Conservation (phyloP, 2,329 filamentous ascomycete genomes). For the Arthroderma sp. region DNA sequence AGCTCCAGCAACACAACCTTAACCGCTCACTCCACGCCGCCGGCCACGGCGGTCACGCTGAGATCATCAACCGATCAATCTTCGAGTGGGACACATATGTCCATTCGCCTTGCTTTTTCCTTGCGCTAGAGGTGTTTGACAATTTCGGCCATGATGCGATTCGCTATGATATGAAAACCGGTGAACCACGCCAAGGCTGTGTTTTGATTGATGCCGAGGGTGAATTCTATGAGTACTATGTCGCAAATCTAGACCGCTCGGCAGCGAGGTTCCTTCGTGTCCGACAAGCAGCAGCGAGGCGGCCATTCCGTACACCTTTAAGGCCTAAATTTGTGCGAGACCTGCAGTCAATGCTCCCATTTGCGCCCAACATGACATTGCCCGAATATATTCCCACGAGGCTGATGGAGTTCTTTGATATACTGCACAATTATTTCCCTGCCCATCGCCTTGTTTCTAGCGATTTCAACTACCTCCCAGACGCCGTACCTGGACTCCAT, state of each 20-base stretch:
- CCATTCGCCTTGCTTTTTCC: slow-evolving; percentile 90
- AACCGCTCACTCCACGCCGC: slow-evolving; percentile 51
- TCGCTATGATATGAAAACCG: slow-evolving; percentile 73
- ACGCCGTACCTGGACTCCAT: slow-evolving; percentile 72
- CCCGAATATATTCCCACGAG: slow-evolving; percentile 92
- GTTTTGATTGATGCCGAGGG: slow-evolving; percentile 74
- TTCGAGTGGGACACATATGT: slow-evolving; percentile 87
- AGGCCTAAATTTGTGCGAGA: slow-evolving; percentile 43
- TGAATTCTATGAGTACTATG: slow-evolving; percentile 93
- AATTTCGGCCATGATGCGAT: slow-evolving; percentile 94
- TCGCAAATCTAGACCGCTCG: slow-evolving; percentile 63
- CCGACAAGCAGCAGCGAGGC: slow-evolving; percentile 55
- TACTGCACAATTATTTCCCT: slow-evolving; percentile 77
- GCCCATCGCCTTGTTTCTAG: slow-evolving; percentile 76
- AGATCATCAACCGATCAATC: slow-evolving; percentile 88
- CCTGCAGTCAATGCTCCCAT: slow-evolving; percentile 52
- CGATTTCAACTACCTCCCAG: slow-evolving; percentile 78
- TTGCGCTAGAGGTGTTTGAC: slow-evolving; percentile 95
- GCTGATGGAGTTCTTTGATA: slow-evolving; percentile 93
- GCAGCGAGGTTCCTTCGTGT: slow-evolving; percentile 71
- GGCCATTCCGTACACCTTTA: slow-evolving; percentile 30
- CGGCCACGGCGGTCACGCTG: slow-evolving; percentile 72
- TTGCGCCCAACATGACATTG: slow-evolving; percentile 60
- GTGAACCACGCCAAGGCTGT: slow-evolving; percentile 71
- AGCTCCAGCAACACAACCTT: slow-evolving; percentile 61